Conservation (phyloP, 1,284 basidiomycete species). For the Phylloboletellus chloephorus region DNA sequence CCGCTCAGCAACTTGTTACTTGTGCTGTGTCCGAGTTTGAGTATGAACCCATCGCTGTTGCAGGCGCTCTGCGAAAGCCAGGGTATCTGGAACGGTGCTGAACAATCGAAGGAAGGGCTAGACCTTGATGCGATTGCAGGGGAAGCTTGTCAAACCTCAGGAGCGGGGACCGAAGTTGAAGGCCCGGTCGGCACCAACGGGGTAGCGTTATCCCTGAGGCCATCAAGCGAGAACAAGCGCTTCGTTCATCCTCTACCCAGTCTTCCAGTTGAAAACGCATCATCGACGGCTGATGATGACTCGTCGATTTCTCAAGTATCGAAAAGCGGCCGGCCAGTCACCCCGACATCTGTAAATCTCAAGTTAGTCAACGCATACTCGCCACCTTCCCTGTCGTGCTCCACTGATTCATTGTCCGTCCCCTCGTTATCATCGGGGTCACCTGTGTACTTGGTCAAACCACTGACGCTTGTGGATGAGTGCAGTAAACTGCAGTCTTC, state of each 20-base stretch:
- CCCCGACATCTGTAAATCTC: constrained; percentile 37
- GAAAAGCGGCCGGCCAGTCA: constrained; percentile 28
- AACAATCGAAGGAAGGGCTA: constrained; percentile 6
- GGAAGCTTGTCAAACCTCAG: constrained; percentile 1
- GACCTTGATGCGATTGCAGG: constrained; percentile 10
- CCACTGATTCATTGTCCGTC: constrained; percentile 41
- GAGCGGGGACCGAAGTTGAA: not conserved
- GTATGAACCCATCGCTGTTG: constrained; percentile 71
- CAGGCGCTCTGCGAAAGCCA: constrained; percentile 68
- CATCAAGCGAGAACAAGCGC: constrained; percentile 17
- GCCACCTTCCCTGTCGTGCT: constrained; percentile 41
- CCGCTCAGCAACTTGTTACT: constrained; percentile 74
- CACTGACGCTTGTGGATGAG: constrained; percentile 24
- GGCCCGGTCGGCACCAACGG: not conserved
- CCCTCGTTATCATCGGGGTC: constrained; percentile 41
- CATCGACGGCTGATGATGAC: constrained; percentile 27
- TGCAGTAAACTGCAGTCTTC: constrained; percentile 18
- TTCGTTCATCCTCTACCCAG: constrained; percentile 26
- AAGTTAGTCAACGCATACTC: constrained; percentile 31
- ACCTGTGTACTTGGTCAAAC: constrained; percentile 29
- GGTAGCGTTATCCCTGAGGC: constrained; percentile 1
- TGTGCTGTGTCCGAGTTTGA: constrained; percentile 76
- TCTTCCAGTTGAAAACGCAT: constrained; percentile 21
- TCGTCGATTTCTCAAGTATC: constrained; percentile 30
- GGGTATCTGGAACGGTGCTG: constrained; percentile 52